Base-by-base conservation (phyloP, 768 basidiomycete genomes). In the Leccinum sublutescens region DNA sequence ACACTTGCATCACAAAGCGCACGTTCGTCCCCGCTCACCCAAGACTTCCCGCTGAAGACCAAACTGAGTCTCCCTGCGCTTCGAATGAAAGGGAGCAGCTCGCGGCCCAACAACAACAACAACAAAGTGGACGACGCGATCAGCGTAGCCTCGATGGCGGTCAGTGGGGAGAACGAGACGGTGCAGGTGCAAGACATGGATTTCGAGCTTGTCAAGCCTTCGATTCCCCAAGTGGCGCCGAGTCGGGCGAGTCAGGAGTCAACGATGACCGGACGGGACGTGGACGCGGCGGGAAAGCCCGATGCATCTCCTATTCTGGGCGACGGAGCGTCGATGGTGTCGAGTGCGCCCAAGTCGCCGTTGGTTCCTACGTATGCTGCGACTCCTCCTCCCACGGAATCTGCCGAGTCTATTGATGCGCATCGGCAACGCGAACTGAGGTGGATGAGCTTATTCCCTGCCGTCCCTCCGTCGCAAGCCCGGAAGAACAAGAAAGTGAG, bases 131-230 rank as follows among this genome's bases (percentile, higher is more conserved):
- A 77, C 38, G 72, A 74, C 12, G 64, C 66, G 11, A 50, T 56
- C 21, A 77, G 71, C 50, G 64, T 68, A 8, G 31, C 15, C n/a
- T 71, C 69, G 50, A 51, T 72, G 14, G 48, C 61, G 5, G 48
- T 19, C 0, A 74, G 72, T 10, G 62, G 60, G 54, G 74, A 71
- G 78, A 75, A 77, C 43, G 83, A 88, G 63, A 84, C 82, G 2
- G 79, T 91, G 5, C 90, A 93, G 56, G 87, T 92, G 8, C 77
- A 89, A 68, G 87, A 92, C 68, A 87, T 86, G 79, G 90, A 92
- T 63, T 93, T 93, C 63, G 88, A 91, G 74, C 81, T 92, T 14
- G 79, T 93, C 34, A 78, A 82, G 23, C 91, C 90, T 0, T 78
- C 74, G n/a, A 61, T 87, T 11, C 74, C 82, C 0, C 76, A 75